Conservation (phyloP, 2,329 filamentous ascomycete genomes). For the Camptophora hylomeconis region DNA sequence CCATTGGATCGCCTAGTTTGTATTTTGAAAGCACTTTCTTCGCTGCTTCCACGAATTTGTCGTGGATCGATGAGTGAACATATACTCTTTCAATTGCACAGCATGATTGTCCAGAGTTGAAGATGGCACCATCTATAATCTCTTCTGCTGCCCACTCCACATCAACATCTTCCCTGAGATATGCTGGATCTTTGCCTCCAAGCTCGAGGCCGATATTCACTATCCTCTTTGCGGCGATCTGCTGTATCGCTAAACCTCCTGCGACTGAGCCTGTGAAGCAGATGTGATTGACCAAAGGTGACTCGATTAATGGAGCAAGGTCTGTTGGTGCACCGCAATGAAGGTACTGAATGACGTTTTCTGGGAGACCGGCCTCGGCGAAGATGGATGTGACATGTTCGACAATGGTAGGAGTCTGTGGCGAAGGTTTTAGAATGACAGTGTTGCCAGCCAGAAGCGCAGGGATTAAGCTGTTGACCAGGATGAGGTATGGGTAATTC, state of each 20-base stretch:
- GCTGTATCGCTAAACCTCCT: conserved; percentile 73
- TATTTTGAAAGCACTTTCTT: conserved; percentile 72
- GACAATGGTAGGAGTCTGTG: conserved; percentile 83
- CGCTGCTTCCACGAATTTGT: conserved; percentile 64
- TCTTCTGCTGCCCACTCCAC: conserved; percentile 70
- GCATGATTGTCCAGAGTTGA: conserved; percentile 98
- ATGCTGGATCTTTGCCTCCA: conserved; percentile 89
- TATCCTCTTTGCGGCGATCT: conserved; percentile 69
- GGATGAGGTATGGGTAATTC: conserved; percentile 94
- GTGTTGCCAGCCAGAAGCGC: conserved; percentile 83
- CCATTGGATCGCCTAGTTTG: conserved; percentile 75
- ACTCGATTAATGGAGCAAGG: conserved; percentile 66
- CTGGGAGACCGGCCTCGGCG: conserved; percentile 63
- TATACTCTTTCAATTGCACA: conserved; percentile 88
- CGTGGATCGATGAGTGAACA: conserved; percentile 72
- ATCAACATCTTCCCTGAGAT: conserved; percentile 59
- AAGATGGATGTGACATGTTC: conserved; percentile 74
- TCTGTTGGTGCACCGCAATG: conserved; percentile 68
- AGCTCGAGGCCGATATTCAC: conserved; percentile 82
- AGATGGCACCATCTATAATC: conserved; percentile 89
- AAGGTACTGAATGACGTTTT: conserved; percentile 80
- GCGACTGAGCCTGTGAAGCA: conserved; percentile 92
- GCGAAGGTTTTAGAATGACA: conserved; percentile 87
- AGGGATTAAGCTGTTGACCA: conserved; percentile 84
- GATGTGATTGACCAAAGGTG: conserved; percentile 64